phyloP scores from a whole-genome alignment of 345 rosid genomes.

The Brassica nigra region DNA sequence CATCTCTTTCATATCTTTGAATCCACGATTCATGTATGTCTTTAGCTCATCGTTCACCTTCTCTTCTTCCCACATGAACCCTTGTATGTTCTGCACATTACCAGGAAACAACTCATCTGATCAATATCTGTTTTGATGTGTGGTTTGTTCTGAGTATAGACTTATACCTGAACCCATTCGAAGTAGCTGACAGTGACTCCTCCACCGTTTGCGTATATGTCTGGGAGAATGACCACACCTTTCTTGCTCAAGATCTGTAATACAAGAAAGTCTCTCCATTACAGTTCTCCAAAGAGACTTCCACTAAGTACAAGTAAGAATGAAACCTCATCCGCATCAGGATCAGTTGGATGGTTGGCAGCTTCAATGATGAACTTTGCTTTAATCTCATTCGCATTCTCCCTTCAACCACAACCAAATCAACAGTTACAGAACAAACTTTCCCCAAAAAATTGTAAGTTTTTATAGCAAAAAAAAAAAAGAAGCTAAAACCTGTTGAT shows the following conservation, averaged over 20 bases:
- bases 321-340: constrained; percentile 84
- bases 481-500: constrained; percentile 64
- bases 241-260: constrained; percentile 79
- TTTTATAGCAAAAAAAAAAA: constrained; percentile 3
- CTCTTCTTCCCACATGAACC: constrained; percentile 97
- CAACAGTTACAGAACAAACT: neutral
- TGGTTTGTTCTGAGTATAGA: neutral
- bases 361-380: constrained; percentile 93
- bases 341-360: constrained; percentile 97
- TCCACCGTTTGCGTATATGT: constrained; percentile 92
- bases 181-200: constrained; percentile 98
- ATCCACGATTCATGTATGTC: constrained; percentile 84
- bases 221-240: constrained; percentile 97
- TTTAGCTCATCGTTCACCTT: constrained; percentile 78
- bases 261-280: constrained; percentile 12
- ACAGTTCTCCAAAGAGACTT: neutral
- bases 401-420: constrained; percentile 48
- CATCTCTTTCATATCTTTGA: constrained; percentile 82
- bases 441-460: neutral
- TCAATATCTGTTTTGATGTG: neutral
- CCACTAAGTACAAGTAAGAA: neutral
- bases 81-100: constrained; percentile 84
- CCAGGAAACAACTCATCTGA: neutral
- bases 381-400: constrained; percentile 81
- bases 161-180: constrained; percentile 97